Percentiles rank a stretch among this genome's conserved stretches.
Evolutionary conservation across 2,329 filamentous ascomycete genomes (phyloP).

Genomic region (Capronia americana): DNA sequence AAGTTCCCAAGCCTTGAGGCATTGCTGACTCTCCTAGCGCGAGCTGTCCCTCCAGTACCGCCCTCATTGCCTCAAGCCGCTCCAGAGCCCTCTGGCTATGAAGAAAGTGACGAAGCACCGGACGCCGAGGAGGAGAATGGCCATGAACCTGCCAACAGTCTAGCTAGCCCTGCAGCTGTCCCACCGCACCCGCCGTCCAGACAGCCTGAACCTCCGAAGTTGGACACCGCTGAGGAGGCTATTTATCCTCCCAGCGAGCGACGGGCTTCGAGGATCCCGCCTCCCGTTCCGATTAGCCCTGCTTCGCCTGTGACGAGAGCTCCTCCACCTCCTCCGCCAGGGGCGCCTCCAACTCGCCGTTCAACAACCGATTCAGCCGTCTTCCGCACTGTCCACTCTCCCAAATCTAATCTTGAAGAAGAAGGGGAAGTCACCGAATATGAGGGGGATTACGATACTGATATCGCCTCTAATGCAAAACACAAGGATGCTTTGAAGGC

Average conservation of each 20-base stretch:
- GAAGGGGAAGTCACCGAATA: conserved; percentile 89
- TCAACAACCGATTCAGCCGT: conserved; percentile 63
- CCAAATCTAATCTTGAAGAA: conserved; percentile 64
- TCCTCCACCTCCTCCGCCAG: conserved; percentile 66
- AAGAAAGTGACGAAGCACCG: conserved; percentile 24
- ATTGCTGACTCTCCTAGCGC: conserved; percentile 27
- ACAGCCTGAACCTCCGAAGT: conserved; percentile 13
- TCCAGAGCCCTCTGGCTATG: conserved; percentile 16
- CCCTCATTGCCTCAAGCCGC: conserved; percentile 9
- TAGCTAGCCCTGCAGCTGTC: conserved; percentile 49
- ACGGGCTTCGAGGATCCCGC: conserved; percentile 50
- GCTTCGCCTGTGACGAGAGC: conserved; percentile 60
- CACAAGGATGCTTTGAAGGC: conserved; percentile 92
- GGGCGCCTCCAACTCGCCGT: conserved; percentile 59
- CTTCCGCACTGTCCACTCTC: conserved; percentile 43
- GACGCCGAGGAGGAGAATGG: conserved; percentile 13
- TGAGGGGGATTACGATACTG: conserved; percentile 96
- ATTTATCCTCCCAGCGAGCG: conserved; percentile 46
- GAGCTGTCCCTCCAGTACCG: conserved; percentile 11
- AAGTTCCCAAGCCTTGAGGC: neutral
- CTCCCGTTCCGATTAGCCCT: conserved; percentile 47
- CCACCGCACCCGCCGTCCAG: conserved; percentile 41
- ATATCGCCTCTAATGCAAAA: conserved; percentile 90
- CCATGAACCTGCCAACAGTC: conserved; percentile 41
- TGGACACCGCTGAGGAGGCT: conserved; percentile 42